Evolutionary conservation across 305 asterid species (phyloP).

Genomic region (Coffea humblotiana): DNA sequence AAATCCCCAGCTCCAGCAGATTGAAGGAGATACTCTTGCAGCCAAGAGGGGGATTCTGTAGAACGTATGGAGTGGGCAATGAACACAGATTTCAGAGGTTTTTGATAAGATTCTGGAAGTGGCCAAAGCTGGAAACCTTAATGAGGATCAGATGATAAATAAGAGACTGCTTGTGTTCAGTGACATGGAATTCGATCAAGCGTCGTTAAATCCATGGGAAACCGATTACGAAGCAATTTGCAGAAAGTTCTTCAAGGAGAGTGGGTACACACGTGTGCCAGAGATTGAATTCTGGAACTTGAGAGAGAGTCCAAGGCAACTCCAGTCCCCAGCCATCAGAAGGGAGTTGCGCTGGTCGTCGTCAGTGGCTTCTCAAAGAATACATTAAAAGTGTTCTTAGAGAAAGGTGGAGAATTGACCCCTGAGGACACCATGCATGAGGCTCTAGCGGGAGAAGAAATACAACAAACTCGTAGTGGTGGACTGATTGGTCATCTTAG

Average conservation of each 20-base stretch:
- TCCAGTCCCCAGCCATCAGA: slow-evolving; percentile 23
- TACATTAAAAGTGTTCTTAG: slow-evolving; percentile 18
- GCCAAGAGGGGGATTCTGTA: slow-evolving; percentile 14
- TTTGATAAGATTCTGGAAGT: slow-evolving; percentile 30
- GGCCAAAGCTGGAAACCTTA: slow-evolving; percentile 22
- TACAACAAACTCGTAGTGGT: slow-evolving; percentile 17
- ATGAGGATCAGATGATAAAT: slow-evolving; percentile 24
- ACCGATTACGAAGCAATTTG: slow-evolving; percentile 28
- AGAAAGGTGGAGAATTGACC: background rate
- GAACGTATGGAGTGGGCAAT: slow-evolving; percentile 8
- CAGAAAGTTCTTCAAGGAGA: slow-evolving; percentile 17
- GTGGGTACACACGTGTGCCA: slow-evolving; percentile 25
- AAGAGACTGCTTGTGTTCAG: slow-evolving; percentile 31
- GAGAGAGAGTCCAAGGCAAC: slow-evolving; percentile 26
- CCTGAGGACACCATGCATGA: slow-evolving; percentile 17
- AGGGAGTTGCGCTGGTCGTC: slow-evolving; percentile 29
- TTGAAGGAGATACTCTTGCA: slow-evolving; percentile 16
- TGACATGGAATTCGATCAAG: slow-evolving; percentile 36
- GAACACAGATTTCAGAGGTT: slow-evolving; percentile 26
- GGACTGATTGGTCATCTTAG: slow-evolving; percentile 10
- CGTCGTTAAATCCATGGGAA: slow-evolving; percentile 23
- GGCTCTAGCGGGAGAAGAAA: slow-evolving; percentile 29
- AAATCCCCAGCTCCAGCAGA: slow-evolving; percentile 18
- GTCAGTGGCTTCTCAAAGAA: slow-evolving; percentile 33
- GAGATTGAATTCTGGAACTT: slow-evolving; percentile 35